Percentiles rank a stretch among this genome's conserved stretches.
These are phyloP conservation scores for Hylodesmum podocarpum DNA, from an alignment of 306 rosid genomes.

Conservation along the genomic window DNA sequence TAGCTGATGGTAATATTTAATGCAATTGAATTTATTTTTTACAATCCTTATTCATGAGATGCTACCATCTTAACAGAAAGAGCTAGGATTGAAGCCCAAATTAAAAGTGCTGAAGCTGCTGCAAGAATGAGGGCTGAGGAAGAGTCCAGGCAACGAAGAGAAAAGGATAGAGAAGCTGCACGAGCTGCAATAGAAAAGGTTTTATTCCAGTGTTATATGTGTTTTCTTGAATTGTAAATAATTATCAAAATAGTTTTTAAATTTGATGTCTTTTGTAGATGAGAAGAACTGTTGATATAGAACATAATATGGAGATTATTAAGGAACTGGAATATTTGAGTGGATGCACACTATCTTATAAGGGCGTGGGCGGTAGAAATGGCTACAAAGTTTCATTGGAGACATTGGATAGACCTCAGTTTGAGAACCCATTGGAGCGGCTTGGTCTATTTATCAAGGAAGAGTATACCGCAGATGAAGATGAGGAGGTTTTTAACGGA, in stretches of 20 bases:
- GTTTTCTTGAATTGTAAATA: neutral
- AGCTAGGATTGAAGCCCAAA: slow-evolving; percentile 78
- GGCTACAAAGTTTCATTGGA: slow-evolving; percentile 31
- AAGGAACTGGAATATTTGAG: slow-evolving; percentile 67
- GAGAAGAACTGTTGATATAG: slow-evolving; percentile 67
- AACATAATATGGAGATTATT: slow-evolving; percentile 53
- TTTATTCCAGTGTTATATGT: neutral
- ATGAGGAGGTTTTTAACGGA: slow-evolving; percentile 47
- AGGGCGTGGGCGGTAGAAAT: slow-evolving; percentile 18
- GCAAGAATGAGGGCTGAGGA: slow-evolving; percentile 52
- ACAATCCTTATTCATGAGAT: neutral
- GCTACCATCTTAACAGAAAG: slow-evolving; percentile 50
- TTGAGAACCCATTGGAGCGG: slow-evolving; percentile 62
- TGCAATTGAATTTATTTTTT: neutral
- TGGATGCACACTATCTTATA: slow-evolving; percentile 47
- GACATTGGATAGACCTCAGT: slow-evolving; percentile 32
- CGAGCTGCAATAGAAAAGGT: slow-evolving; percentile 75
- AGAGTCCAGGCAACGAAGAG: slow-evolving; percentile 54
- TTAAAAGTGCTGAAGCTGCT: slow-evolving; percentile 70
- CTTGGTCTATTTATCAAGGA: slow-evolving; percentile 78
- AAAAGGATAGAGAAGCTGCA: slow-evolving; percentile 88
- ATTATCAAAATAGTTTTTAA: neutral
- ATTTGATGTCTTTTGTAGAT: slow-evolving; percentile 42
- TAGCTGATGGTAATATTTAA: neutral
- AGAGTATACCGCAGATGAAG: slow-evolving; percentile 53